Percentiles rank a stretch among this genome's conserved stretches.
Evolutionary conservation across 2,329 filamentous ascomycete species (phyloP).

Genomic region (Ciborinia camelliae): DNA sequence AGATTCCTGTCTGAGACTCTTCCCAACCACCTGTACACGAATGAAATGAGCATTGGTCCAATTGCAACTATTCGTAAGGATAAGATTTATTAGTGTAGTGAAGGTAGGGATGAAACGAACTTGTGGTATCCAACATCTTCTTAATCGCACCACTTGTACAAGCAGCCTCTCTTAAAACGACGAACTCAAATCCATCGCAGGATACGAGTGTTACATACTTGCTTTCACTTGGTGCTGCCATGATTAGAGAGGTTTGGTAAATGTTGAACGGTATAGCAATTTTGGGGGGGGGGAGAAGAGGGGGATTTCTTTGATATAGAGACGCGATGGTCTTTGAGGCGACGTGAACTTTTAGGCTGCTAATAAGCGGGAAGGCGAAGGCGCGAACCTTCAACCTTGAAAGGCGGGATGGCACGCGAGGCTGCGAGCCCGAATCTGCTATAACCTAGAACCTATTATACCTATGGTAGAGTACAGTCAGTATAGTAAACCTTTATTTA

Average conservation of each 20-base stretch:
- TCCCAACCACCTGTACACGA: conserved; percentile 54
- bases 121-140: conserved; percentile 68
- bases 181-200: conserved; percentile 72
- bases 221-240: conserved; percentile 38
- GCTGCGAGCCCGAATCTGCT: no score
- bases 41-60: conserved; percentile 5
- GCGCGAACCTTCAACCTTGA: no score
- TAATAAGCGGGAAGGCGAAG: neutral
- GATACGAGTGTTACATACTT: conserved; percentile 78
- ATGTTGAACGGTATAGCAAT: conserved; percentile 21
- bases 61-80: conserved; percentile 7
- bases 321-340: neutral
- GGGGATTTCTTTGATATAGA: neutral
- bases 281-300: no score
- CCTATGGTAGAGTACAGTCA: no score
- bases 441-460: no score
- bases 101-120: conserved; percentile 39
- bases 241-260: conserved; percentile 11
- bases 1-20: conserved; percentile 62
- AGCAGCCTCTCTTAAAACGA: conserved; percentile 68
- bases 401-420: neutral
- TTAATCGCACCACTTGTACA: conserved; percentile 68
- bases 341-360: neutral
- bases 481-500: no score
- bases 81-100: conserved; percentile 6